phyloP scores from a whole-genome alignment of 257 asterid species.

The Coffea eugenioides region DNA sequence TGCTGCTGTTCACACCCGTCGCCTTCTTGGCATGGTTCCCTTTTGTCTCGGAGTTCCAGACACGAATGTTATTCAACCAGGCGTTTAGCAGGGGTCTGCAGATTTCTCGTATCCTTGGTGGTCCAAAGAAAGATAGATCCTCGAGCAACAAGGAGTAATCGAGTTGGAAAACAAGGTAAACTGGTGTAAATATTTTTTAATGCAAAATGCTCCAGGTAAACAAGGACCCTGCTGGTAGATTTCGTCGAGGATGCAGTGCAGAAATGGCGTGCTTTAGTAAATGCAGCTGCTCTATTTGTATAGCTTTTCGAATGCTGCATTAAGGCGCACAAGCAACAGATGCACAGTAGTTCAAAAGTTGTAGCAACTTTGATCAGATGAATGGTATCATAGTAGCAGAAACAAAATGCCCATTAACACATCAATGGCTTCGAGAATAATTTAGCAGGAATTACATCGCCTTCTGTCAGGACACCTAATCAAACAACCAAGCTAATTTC shows the following conservation, averaged over 20 bases:
- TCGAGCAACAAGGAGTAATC: slow-evolving; percentile 77
- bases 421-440: background rate
- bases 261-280: background rate
- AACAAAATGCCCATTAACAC: background rate
- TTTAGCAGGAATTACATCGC: background rate
- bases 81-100: slow-evolving; percentile 99
- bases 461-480: background rate
- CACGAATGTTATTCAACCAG: slow-evolving; percentile 95
- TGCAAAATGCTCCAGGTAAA: background rate
- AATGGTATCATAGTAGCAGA: background rate
- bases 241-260: background rate
- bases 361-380: background rate
- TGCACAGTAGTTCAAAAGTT: background rate
- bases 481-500: too few species aligned
- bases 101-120: slow-evolving; percentile 97
- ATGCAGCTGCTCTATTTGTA: background rate
- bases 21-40: slow-evolving; percentile 99
- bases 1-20: slow-evolving; percentile 83
- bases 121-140: slow-evolving; percentile 81
- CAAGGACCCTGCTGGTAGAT: background rate
- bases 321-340: background rate
- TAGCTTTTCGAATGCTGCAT: background rate
- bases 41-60: slow-evolving; percentile 91
- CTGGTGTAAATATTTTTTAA: background rate
- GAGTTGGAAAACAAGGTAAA: background rate